phyloP scores from a whole-genome alignment of 2,329 filamentous ascomycete species.

The Ceratocystis ficicola region DNA sequence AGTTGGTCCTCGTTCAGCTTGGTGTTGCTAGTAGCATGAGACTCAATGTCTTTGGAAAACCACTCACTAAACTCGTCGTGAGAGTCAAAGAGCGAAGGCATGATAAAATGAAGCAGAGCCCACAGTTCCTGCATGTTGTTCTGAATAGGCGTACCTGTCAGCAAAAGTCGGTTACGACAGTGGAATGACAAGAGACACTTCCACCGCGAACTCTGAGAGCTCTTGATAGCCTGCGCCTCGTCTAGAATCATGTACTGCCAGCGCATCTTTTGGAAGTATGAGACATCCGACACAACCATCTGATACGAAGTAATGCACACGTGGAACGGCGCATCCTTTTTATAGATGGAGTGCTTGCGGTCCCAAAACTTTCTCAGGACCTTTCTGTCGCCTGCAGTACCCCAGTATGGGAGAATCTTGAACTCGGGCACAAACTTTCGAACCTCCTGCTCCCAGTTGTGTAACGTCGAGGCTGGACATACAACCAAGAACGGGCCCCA shows the following conservation, averaged over 20 bases:
- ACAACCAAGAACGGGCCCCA: conserved; percentile 98
- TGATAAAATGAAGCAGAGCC: conserved; percentile 97
- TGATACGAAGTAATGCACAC: conserved; percentile 96
- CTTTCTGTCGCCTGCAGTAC: conserved; percentile 84
- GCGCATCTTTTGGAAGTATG: conserved; percentile 97
- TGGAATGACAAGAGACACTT: conserved; percentile 90
- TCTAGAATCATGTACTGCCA: conserved; percentile 99
- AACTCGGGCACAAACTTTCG: conserved; percentile 85
- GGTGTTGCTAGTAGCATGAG: conserved; percentile 96
- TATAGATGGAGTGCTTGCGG: conserved; percentile 91
- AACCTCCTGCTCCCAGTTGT: conserved; percentile 99
- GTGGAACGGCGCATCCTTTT: conserved; percentile 84
- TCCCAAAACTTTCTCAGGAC: conserved; percentile 98
- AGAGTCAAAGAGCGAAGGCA: conserved; percentile 96
- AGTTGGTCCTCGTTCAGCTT: conserved; percentile 98
- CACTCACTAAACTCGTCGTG: conserved; percentile 88
- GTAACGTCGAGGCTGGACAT: conserved; percentile 84
- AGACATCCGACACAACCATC: conserved; percentile 85
- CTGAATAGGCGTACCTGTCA: conserved; percentile 95
- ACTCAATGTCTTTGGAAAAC: conserved; percentile 95
- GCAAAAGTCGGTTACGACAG: conserved; percentile 81
- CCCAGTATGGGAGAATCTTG: conserved; percentile 97
- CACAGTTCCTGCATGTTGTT: conserved; percentile 99
- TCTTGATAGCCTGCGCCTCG: conserved; percentile 98
- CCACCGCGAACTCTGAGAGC: conserved; percentile 90